Base-by-base conservation (phyloP, 225 moss, liverwort and hornwort genomes). In the Pseudoscleropodium purum region DNA sequence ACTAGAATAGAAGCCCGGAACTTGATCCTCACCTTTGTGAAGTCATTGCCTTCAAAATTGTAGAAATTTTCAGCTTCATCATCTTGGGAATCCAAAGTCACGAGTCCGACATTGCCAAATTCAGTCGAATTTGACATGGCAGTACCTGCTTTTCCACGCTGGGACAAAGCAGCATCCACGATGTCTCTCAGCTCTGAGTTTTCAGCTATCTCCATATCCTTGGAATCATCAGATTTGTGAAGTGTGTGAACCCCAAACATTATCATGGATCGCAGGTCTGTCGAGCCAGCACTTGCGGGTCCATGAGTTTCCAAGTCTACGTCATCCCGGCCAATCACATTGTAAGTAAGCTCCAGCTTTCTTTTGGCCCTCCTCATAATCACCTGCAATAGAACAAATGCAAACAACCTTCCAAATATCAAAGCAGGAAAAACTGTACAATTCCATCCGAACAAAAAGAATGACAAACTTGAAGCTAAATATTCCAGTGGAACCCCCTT, bases 231-330 rank as follows among this genome's bases (percentile, higher is more conserved):
- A 66, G 90, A 81, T 51, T 87, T 88, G 72, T 95, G 86, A 79
- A 95, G 91, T 72, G 95, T 93, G 82, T 95, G 90, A 39, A 97
- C 94, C 81, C 97, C 97, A 89, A 98, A 96, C 81, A 94, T 92
- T 60, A 98, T 95, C 97, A 97, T 95, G 81, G 97, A 96, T 89
- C 95, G 95, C 91, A 98, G 87, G 84, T 98, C 96, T 81, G 94
- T 90, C 59, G 92, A 91, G 51, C 87, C 86, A 81, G 88, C 87
- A 91, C 91, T 92, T 64, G 88, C 92, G 56, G 90, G 95, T 34
- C 93, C 95, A 72, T 95, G 90, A 82, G 92, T 79, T 85, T 95
- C 95, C 88, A 92, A 86, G 79, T 92, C 94, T 73, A 88, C 92
- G 84, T 95, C 95, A 81, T 92, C 94, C 67, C 92, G 93, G 61